Conservation (phyloP, 192 early-diverging fungal genomes). For the Oehlia diaphana region DNA sequence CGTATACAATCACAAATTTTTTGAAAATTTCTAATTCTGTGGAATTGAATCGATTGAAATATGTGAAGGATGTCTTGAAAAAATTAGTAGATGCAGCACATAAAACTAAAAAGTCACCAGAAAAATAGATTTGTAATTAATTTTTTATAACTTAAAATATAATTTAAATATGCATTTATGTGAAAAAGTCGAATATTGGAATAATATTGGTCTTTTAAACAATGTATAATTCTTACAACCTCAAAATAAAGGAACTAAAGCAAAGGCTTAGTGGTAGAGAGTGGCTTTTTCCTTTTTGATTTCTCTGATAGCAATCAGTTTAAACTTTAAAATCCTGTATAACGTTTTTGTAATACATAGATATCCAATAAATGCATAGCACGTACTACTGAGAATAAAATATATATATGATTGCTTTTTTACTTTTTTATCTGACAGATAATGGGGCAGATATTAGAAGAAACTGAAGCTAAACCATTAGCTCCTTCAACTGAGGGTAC, state of each 20-base stretch:
- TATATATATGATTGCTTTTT: not conserved
- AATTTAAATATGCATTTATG: not conserved
- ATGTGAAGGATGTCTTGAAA: constrained; percentile 4
- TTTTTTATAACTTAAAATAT: no score
- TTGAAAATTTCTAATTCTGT: not conserved
- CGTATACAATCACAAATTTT: not conserved
- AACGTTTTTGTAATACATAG: not conserved
- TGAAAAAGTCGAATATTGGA: not conserved
- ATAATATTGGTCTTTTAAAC: no score
- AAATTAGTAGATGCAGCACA: constrained; percentile 10
- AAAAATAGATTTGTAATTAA: not conserved
- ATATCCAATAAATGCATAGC: not conserved
- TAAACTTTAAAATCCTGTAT: not conserved
- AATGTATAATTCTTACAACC: no score
- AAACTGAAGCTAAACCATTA: not conserved
- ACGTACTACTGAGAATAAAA: not conserved
- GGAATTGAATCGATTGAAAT: constrained; percentile 3
- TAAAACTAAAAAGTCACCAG: not conserved
- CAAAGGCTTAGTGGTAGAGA: no score
- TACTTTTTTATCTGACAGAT: not conserved
- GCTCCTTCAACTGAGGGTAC: not conserved
- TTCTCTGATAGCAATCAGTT: no score
- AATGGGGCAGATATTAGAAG: not conserved
- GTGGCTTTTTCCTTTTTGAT: no score
- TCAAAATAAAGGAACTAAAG: no score